Evolutionary conservation across 2,329 filamentous ascomycete species (phyloP), one percentile per base, ranked within the genome.

Genomic region (Sordariomycetes sp.): DNA sequence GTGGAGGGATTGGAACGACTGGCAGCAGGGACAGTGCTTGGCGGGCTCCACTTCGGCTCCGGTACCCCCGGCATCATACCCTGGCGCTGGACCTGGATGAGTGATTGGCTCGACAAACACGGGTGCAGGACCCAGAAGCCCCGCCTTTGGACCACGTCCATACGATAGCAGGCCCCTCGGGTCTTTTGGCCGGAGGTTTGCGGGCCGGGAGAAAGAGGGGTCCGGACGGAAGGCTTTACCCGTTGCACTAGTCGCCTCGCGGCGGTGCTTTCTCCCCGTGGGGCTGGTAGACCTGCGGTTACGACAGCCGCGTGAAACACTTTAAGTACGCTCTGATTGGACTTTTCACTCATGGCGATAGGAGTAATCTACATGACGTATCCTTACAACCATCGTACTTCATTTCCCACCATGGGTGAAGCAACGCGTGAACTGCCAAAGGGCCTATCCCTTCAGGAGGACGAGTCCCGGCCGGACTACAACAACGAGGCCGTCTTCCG

Each of bases 401-500:
- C 6, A 42, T n/a, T 4, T n/a, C 15, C 15, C 20, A 48, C 4
- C n/a, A 48, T 48, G 42, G 42, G 42, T 48, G 20, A 2, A 22
- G 7, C 5, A 12, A 48, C n/a, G 8, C 42, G 17, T 20, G 17
- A 48, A 10, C n/a, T 22, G 42, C 42, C 42, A 8, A 48, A 48
- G 42, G 42, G 42, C 20, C 4, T 48, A 3, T 20, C 42, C 15
- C 42, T 22, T 48, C 42, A 48, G 20, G 42, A 48, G 10, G 42
- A 48, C n/a, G 42, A 48, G 2, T 58, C 62, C 10, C 54, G 67
- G 5, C 80, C 80, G 0, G 81, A 85, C 64, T 85, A 81, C 79
- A 80, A 74, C 65, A 85, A 85, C 62, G 72, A 83, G 58, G 64
- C 73, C 3, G 71, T 85, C 34, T 71, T 85, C n/a, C 82, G 84